A percentile compares a stretch with the other conserved stretches of the same genome.
phyloP scores from a whole-genome alignment of 2,329 filamentous ascomycete genomes.

The Cyclaneusma minus region DNA sequence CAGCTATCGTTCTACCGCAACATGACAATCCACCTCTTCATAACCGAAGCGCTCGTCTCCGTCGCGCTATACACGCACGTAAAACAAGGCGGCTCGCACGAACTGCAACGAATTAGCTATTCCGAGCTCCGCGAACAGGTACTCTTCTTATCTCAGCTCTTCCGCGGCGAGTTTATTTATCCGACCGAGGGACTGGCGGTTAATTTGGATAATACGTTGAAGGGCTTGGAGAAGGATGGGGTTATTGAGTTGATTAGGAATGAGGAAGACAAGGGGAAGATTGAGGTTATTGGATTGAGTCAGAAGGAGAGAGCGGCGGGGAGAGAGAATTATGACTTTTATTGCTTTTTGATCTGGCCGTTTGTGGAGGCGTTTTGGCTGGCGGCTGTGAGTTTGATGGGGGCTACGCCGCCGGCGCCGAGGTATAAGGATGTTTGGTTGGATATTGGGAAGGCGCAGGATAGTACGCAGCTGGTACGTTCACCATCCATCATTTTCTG shows the following conservation, averaged over 20 bases:
- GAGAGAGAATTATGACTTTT: slow-evolving; percentile 94
- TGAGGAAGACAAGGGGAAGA: slow-evolving; percentile 33
- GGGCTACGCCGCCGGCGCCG: slow-evolving; percentile 57
- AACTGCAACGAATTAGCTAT: slow-evolving; percentile 66
- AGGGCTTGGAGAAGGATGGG: slow-evolving; percentile 60
- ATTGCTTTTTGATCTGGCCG: slow-evolving; percentile 97
- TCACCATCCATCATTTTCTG: background rate
- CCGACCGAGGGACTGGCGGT: slow-evolving; percentile 65
- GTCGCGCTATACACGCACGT: slow-evolving; percentile 81
- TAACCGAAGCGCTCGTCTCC: slow-evolving; percentile 80
- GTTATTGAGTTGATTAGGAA: slow-evolving; percentile 53
- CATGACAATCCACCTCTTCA: slow-evolving; percentile 98
- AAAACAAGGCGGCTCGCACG: slow-evolving; percentile 76
- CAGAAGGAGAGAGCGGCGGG: slow-evolving; percentile 62
- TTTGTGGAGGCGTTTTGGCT: slow-evolving; percentile 95
- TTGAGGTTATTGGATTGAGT: slow-evolving; percentile 59
- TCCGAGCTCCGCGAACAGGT: slow-evolving; percentile 63
- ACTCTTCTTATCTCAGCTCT: slow-evolving; percentile 79
- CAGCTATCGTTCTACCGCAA: slow-evolving; percentile 97
- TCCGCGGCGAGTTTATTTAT: slow-evolving; percentile 95
- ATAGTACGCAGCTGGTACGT: slow-evolving; percentile 63
- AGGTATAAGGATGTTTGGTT: slow-evolving; percentile 58
- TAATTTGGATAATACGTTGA: slow-evolving; percentile 70
- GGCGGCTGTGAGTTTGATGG: slow-evolving; percentile 74
- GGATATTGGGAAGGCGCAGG: slow-evolving; percentile 60